Conservation (phyloP, 164 flowering plant genomes). For the Dillenia turbinata region DNA sequence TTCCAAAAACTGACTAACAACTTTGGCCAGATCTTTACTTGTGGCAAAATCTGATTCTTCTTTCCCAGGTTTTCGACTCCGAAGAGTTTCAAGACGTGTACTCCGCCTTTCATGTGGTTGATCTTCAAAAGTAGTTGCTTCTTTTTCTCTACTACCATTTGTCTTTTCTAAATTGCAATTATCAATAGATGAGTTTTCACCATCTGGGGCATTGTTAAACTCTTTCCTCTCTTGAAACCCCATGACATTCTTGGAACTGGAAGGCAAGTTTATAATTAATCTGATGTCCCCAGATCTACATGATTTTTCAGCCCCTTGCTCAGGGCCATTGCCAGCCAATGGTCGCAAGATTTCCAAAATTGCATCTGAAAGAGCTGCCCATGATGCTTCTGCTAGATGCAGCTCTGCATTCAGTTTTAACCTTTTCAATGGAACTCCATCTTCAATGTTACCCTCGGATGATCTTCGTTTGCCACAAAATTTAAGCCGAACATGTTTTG, state of each 20-base stretch:
- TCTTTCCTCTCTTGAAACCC: slow-evolving; percentile 31
- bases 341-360: slow-evolving; percentile 47
- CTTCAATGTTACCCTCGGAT: slow-evolving; percentile 29
- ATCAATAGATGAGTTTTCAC: slow-evolving; percentile 22
- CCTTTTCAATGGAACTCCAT: slow-evolving; percentile 39
- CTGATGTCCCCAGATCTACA: slow-evolving; percentile 43
- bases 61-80: slow-evolving; percentile 89
- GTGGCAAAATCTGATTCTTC: slow-evolving; percentile 56
- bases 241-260: slow-evolving; percentile 27
- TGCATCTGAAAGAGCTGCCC: slow-evolving; percentile 56
- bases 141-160: slow-evolving; percentile 46
- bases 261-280: slow-evolving; percentile 49
- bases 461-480: slow-evolving; percentile 75
- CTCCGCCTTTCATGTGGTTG: slow-evolving; percentile 93
- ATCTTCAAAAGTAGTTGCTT: slow-evolving; percentile 46
- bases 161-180: slow-evolving; percentile 32
- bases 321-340: slow-evolving; percentile 24
- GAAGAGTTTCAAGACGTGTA: slow-evolving; percentile 80
- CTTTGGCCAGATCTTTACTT: slow-evolving; percentile 58
- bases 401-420: slow-evolving; percentile 45
- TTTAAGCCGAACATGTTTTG: slow-evolving; percentile 77
- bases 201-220: slow-evolving; percentile 6
- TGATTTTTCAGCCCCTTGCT: slow-evolving; percentile 21
- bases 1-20: slow-evolving; percentile 50
- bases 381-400: slow-evolving; percentile 61